Conservation (phyloP, 2,329 filamentous ascomycete species). For the Ceratocystiopsis sp. region DNA sequence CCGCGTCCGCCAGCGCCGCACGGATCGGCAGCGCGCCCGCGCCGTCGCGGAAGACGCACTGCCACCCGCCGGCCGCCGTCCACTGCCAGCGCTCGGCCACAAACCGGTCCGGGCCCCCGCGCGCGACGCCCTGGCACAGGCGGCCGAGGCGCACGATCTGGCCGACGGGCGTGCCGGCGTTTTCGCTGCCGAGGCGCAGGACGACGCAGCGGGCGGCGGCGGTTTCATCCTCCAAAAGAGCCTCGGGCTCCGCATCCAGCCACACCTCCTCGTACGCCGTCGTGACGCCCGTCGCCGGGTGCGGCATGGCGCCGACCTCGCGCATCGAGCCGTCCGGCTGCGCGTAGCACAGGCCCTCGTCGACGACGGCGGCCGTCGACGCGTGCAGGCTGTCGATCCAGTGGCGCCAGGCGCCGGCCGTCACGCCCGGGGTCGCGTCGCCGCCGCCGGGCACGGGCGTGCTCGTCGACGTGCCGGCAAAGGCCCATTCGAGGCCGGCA, state of each 20-base stretch:
- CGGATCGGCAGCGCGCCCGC: slow-evolving; percentile 1
- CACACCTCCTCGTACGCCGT: slow-evolving; percentile 52
- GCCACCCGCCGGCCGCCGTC: slow-evolving; percentile 1
- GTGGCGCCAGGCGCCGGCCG: slow-evolving; percentile 34
- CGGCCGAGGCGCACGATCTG: slow-evolving; percentile 33
- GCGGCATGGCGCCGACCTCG: slow-evolving; percentile 43
- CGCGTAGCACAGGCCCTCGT: slow-evolving; percentile 39
- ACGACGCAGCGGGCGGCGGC: slow-evolving; percentile 19
- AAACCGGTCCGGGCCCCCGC: slow-evolving; percentile 22
- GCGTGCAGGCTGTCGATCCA: slow-evolving; percentile 38
- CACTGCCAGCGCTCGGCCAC: slow-evolving; percentile 40
- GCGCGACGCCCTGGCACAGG: slow-evolving; percentile 38
- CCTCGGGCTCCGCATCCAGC: slow-evolving; percentile 22
- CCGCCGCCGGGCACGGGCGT: slow-evolving; percentile 1
- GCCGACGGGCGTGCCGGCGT: slow-evolving; percentile 24
- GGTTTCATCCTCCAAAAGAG: slow-evolving; percentile 2
- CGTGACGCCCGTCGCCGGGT: slow-evolving; percentile 32
- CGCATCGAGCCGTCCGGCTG: slow-evolving; percentile 24
- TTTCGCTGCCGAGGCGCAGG: slow-evolving; percentile 20
- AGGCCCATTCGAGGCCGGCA: slow-evolving; percentile 43
- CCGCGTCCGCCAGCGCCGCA: neutral
- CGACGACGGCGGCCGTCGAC: slow-evolving; percentile 22
- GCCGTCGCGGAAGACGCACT: slow-evolving; percentile 1
- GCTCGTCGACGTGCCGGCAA: slow-evolving; percentile 37
- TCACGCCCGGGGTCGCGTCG: slow-evolving; percentile 12